Evolutionary conservation across 2,329 filamentous ascomycete species (phyloP).

Genomic region (Albophoma yamanashiensis): DNA sequence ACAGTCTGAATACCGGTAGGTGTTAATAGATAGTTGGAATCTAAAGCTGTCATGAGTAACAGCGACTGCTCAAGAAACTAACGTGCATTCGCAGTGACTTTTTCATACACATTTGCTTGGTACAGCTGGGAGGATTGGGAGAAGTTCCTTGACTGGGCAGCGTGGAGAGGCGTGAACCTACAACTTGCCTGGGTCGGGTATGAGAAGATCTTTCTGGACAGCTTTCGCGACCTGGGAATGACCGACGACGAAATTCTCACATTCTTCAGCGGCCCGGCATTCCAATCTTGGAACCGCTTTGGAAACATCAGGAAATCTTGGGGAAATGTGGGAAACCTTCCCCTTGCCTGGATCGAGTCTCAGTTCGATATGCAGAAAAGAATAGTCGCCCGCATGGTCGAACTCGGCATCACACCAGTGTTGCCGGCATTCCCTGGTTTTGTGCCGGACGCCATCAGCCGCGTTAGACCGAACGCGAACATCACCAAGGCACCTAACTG

Average conservation of each 20-base stretch:
- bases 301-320: slow-evolving; percentile 42
- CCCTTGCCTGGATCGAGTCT: slow-evolving; percentile 31
- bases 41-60: neutral
- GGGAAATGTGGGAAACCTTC: slow-evolving; percentile 26
- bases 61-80: neutral
- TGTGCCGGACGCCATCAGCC: slow-evolving; percentile 30
- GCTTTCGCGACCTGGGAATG: slow-evolving; percentile 34
- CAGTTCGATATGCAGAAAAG: slow-evolving; percentile 37
- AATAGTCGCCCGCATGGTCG: slow-evolving; percentile 37
- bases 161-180: slow-evolving; percentile 38
- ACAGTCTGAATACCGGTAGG: slow-evolving; percentile 38
- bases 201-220: slow-evolving; percentile 37
- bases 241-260: slow-evolving; percentile 29
- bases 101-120: slow-evolving; percentile 38
- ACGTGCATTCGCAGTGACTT: slow-evolving; percentile 27
- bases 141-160: slow-evolving; percentile 39
- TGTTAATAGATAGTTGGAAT: neutral
- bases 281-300: slow-evolving; percentile 43
- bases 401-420: slow-evolving; percentile 40
- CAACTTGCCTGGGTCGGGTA: slow-evolving; percentile 40
- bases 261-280: slow-evolving; percentile 39
- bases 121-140: slow-evolving; percentile 46
- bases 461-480: slow-evolving; percentile 28
- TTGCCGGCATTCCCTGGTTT: slow-evolving; percentile 40
- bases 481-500: slow-evolving; percentile 32